These are phyloP conservation scores for Gossypium sturtianum DNA, from an alignment of 345 rosid species.

Conservation along the genomic window DNA sequence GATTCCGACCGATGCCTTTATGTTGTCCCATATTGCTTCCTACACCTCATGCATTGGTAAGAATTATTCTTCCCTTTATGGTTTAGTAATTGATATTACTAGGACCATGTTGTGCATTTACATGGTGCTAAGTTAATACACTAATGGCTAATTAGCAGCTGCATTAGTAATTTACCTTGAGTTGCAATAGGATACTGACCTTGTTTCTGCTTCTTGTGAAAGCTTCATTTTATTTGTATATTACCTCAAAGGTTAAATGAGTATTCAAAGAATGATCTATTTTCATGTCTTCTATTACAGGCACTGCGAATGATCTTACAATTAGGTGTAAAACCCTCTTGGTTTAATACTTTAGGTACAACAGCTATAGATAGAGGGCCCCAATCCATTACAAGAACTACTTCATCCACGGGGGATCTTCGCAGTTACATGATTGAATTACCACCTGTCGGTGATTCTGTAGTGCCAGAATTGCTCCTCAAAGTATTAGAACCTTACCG, in stretches of 20 bases:
- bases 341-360: conserved; percentile 87
- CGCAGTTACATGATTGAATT: conserved; percentile 82
- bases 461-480: conserved; percentile 93
- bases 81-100: background rate
- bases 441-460: conserved; percentile 80
- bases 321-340: conserved; percentile 89
- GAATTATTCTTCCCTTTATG: background rate
- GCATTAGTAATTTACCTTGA: background rate
- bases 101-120: background rate
- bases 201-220: background rate
- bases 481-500: conserved; percentile 91
- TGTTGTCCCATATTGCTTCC: conserved; percentile 83
- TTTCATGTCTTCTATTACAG: conserved; percentile 34
- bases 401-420: conserved; percentile 65
- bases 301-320: conserved; percentile 96
- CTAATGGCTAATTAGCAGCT: background rate
- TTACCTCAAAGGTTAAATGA: conserved; percentile 6
- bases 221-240: background rate
- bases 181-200: background rate
- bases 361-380: conserved; percentile 60
- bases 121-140: background rate
- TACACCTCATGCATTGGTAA: conserved; percentile 90
- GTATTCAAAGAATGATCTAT: background rate
- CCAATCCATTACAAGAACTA: conserved; percentile 65
- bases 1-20: conserved; percentile 92